These are phyloP conservation scores for Neurospora tetrasperma DNA, from an alignment of 495 filamentous ascomycete genomes.

Conservation along the genomic window DNA sequence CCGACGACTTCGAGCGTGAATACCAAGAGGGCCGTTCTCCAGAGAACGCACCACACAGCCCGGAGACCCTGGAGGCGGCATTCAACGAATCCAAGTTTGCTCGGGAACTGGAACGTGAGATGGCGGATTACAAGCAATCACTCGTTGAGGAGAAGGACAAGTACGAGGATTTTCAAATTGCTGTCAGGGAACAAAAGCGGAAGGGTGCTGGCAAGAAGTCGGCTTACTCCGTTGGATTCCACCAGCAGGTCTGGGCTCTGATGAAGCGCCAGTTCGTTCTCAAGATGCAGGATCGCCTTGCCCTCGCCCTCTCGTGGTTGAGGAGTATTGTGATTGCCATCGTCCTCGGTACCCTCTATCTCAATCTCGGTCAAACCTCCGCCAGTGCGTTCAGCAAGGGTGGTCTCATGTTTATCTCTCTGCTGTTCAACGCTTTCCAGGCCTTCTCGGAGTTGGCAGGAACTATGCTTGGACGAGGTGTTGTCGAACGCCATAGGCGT, in stretches of 20 bases:
- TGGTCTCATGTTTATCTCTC: slow-evolving; percentile 62
- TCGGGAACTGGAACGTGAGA: slow-evolving; percentile 49
- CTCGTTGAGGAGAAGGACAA: slow-evolving; percentile 52
- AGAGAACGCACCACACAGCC: slow-evolving; percentile 54
- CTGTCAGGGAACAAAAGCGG: slow-evolving; percentile 67
- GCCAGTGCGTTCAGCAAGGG: slow-evolving; percentile 68
- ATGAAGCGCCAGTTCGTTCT: slow-evolving; percentile 75
- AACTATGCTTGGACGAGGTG: slow-evolving; percentile 62
- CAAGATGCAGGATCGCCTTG: slow-evolving; percentile 77
- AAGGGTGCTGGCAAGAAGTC: slow-evolving; percentile 54
- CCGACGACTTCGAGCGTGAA: slow-evolving; percentile 72
- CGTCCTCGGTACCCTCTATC: slow-evolving; percentile 67
- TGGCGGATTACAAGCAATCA: slow-evolving; percentile 51
- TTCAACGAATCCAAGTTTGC: slow-evolving; percentile 55
- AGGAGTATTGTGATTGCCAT: slow-evolving; percentile 68
- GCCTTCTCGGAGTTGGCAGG: slow-evolving; percentile 61
- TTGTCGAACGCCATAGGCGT: slow-evolving; percentile 70
- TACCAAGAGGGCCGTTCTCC: slow-evolving; percentile 54
- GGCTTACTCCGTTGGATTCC: slow-evolving; percentile 72
- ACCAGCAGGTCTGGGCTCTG: slow-evolving; percentile 69
- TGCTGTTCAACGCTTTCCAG: slow-evolving; percentile 74
- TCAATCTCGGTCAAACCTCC: slow-evolving; percentile 54
- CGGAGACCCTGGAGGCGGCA: slow-evolving; percentile 53
- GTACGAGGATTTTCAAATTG: slow-evolving; percentile 66
- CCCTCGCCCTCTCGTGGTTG: slow-evolving; percentile 63